Percentiles rank a stretch among this genome's conserved stretches.
Conservation (phyloP, 306 rosid species). For the Hylodesmum podocarpum region DNA sequence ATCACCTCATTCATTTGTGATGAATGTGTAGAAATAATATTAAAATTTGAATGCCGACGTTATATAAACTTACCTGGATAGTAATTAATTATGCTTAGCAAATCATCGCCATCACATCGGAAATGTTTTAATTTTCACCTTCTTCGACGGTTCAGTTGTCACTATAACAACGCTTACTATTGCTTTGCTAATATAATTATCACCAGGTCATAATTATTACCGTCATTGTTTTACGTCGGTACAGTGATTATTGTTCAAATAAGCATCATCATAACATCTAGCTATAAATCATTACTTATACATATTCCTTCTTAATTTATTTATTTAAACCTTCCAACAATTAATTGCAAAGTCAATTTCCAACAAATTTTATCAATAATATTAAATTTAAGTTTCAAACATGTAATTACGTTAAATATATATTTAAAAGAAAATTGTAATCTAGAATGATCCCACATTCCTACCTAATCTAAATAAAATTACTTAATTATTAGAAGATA, state of each 20-base stretch:
- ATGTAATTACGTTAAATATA: too few relatives aligned
- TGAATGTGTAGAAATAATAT: not conserved
- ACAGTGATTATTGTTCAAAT: slow-evolving; percentile 31
- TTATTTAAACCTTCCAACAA: slow-evolving; percentile 3
- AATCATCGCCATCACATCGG: slow-evolving; percentile 14
- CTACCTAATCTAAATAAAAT: too few relatives aligned
- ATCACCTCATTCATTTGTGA: not conserved
- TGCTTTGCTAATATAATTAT: slow-evolving; percentile 28
- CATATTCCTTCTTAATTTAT: slow-evolving; percentile 7
- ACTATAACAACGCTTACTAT: slow-evolving; percentile 28
- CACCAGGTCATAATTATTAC: slow-evolving; percentile 32
- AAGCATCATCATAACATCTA: slow-evolving; percentile 36
- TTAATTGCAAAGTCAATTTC: slow-evolving; percentile 14
- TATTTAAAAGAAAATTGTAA: too few relatives aligned
- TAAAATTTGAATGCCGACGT: not conserved
- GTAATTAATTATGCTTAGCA: not conserved
- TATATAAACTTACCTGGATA: not conserved
- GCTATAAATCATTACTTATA: slow-evolving; percentile 24
- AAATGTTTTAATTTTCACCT: slow-evolving; percentile 15
- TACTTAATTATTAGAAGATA: too few relatives aligned
- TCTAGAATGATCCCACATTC: too few relatives aligned
- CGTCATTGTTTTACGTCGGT: slow-evolving; percentile 28
- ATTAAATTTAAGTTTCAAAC: too few relatives aligned
- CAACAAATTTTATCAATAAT: too few relatives aligned
- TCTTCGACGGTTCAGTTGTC: slow-evolving; percentile 38